Conservation (phyloP, 1,284 basidiomycete species). For the Heterobasidion annosum region DNA sequence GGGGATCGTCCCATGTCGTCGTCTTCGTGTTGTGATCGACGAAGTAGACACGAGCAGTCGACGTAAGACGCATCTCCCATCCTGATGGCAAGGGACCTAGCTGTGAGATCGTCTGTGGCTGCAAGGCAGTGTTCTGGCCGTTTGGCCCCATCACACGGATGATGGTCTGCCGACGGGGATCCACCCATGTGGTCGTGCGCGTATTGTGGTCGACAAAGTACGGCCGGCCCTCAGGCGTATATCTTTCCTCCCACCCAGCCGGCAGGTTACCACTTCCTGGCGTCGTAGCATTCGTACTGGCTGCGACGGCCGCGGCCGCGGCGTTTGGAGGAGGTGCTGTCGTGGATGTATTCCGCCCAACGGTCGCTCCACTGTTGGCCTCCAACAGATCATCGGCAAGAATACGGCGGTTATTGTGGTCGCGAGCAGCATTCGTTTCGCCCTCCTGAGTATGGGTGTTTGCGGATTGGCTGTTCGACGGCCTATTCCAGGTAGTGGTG, state of each 20-base stretch:
- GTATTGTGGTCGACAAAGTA: constrained; percentile 98
- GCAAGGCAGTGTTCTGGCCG: constrained; percentile 63
- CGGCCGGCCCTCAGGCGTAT: constrained; percentile 94
- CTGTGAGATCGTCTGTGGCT: constrained; percentile 79
- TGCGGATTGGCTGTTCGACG: constrained; percentile 31
- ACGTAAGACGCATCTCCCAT: constrained; percentile 96
- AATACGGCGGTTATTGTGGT: constrained; percentile 45
- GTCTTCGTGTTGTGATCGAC: constrained; percentile 96
- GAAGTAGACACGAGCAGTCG: constrained; percentile 90
- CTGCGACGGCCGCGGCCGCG: constrained; percentile 23
- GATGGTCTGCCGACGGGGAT: constrained; percentile 83
- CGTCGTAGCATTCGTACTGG: constrained; percentile 24
- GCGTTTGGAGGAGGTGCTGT: constrained; percentile 22
- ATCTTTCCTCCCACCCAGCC: constrained; percentile 96
- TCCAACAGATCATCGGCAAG: constrained; percentile 58
- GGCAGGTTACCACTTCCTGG: constrained; percentile 73
- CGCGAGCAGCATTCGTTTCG: constrained; percentile 44
- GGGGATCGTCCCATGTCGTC: constrained; percentile 94
- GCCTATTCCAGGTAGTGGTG: constrained; percentile 91
- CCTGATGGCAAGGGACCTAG: constrained; percentile 94
- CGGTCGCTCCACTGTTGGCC: constrained; percentile 22
- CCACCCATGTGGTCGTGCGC: constrained; percentile 96
- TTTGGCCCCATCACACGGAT: constrained; percentile 72
- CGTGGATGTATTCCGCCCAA: constrained; percentile 20
- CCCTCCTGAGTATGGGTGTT: constrained; percentile 36